A percentile compares a stretch with the other conserved stretches of the same genome.
These are phyloP conservation scores for Bauhinia variegata DNA, from an alignment of 306 rosid genomes.

Conservation along the genomic window DNA sequence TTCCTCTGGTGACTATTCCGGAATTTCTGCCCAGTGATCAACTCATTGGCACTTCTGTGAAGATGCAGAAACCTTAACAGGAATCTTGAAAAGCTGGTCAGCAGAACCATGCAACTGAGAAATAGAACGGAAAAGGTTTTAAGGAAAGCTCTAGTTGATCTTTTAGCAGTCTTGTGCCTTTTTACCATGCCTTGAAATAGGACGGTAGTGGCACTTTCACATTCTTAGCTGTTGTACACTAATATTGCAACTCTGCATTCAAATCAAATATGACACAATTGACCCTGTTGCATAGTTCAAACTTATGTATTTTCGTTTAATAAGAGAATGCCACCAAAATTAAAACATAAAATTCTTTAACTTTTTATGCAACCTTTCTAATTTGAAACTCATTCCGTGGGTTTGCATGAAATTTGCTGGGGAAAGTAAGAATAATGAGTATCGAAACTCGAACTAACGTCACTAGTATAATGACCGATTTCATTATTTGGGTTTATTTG, in stretches of 20 bases:
- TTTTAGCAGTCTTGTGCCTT: neutral
- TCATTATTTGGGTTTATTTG: no score
- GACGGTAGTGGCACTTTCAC: conserved; percentile 26
- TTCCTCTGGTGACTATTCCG: conserved; percentile 44
- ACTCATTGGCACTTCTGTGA: conserved; percentile 13
- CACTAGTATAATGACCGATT: no score
- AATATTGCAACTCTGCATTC: conserved; percentile 16
- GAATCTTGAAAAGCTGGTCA: neutral
- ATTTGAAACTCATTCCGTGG: no score
- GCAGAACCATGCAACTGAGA: neutral
- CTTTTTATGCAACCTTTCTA: no score
- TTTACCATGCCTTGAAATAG: conserved; percentile 19
- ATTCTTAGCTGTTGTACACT: conserved; percentile 10
- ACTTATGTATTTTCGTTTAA: no score
- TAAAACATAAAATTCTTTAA: no score
- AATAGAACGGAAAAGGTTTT: neutral
- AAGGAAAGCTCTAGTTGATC: neutral
- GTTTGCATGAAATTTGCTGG: no score
- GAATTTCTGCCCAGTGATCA: conserved; percentile 48
- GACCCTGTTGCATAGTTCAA: no score
- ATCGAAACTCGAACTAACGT: no score
- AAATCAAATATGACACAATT: conserved; percentile 16
- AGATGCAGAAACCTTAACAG: neutral
- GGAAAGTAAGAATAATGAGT: no score
- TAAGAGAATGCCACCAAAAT: no score